Percentiles rank a stretch among this genome's conserved stretches.
These are phyloP conservation scores for Neophaeococcomyces aloes DNA, from an alignment of 2,329 filamentous ascomycete genomes.

Conservation along the genomic window DNA sequence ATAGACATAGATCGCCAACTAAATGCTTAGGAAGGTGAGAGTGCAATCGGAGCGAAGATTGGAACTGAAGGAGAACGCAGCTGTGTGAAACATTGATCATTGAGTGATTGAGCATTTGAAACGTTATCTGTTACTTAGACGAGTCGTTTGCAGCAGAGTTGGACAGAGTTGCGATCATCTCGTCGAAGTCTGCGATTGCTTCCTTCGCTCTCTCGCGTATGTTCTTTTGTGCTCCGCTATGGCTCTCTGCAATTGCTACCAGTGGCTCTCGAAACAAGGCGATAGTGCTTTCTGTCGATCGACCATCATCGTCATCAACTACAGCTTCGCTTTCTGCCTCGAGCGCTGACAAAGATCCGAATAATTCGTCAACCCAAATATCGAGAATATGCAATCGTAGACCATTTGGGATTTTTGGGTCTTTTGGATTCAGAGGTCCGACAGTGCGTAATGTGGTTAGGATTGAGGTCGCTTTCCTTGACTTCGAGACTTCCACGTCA, in stretches of 20 bases:
- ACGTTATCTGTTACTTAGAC: too few relatives aligned
- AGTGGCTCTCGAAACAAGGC: neutral
- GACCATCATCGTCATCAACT: neutral
- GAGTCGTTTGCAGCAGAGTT: too few relatives aligned
- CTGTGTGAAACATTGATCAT: too few relatives aligned
- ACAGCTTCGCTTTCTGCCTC: neutral
- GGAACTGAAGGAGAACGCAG: too few relatives aligned
- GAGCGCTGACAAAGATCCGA: slow-evolving; percentile 42
- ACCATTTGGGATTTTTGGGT: slow-evolving; percentile 62
- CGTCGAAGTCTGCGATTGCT: neutral
- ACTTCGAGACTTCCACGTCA: slow-evolving; percentile 31
- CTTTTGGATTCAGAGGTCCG: slow-evolving; percentile 22
- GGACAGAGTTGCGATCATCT: neutral
- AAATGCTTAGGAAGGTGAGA: too few relatives aligned
- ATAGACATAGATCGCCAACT: too few relatives aligned
- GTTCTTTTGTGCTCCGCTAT: slow-evolving; percentile 6
- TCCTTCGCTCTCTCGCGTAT: slow-evolving; percentile 6
- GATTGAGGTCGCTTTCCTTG: slow-evolving; percentile 26
- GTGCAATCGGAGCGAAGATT: too few relatives aligned
- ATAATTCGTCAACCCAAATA: slow-evolving; percentile 82
- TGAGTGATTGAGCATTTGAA: too few relatives aligned
- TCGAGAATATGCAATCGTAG: slow-evolving; percentile 79
- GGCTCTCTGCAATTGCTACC: neutral
- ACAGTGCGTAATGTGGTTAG: slow-evolving; percentile 26
- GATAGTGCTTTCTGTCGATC: neutral